Evolutionary conservation across 306 rosid genomes (phyloP).

Genomic region (Quercus alba): DNA sequence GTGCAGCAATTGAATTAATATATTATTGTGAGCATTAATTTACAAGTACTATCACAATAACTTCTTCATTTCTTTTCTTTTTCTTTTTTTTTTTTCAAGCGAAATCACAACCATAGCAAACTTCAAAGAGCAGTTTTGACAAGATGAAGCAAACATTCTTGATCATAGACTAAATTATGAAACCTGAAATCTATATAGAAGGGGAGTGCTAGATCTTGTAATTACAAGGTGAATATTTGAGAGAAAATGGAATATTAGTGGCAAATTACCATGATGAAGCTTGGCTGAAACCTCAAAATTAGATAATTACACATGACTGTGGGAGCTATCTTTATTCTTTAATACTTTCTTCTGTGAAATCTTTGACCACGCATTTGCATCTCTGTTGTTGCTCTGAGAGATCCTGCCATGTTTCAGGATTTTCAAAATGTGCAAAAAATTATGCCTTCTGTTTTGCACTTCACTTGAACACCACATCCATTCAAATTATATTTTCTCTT

Average conservation of each 20-base stretch:
- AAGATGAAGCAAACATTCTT: neutral
- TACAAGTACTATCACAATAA: neutral
- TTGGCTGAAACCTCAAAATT: slow-evolving; percentile 24
- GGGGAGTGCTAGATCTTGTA: slow-evolving; percentile 26
- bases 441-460: neutral
- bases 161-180: slow-evolving; percentile 14
- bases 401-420: slow-evolving; percentile 58
- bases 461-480: neutral
- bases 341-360: slow-evolving; percentile 28
- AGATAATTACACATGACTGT: slow-evolving; percentile 33
- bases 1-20: neutral
- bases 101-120: neutral
- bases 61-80: too few relatives aligned
- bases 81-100: neutral
- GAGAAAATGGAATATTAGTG: neutral
- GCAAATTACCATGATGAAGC: slow-evolving; percentile 19
- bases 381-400: slow-evolving; percentile 66
- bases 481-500: neutral
- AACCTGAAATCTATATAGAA: slow-evolving; percentile 24
- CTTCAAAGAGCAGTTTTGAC: neutral
- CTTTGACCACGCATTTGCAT: slow-evolving; percentile 63
- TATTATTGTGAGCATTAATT: neutral
- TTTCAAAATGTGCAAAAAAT: neutral
- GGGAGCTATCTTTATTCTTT: neutral
- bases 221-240: slow-evolving; percentile 24